These are phyloP conservation scores for Dalbergia cultrata DNA, from an alignment of 306 rosid genomes.

Conservation along the genomic window DNA sequence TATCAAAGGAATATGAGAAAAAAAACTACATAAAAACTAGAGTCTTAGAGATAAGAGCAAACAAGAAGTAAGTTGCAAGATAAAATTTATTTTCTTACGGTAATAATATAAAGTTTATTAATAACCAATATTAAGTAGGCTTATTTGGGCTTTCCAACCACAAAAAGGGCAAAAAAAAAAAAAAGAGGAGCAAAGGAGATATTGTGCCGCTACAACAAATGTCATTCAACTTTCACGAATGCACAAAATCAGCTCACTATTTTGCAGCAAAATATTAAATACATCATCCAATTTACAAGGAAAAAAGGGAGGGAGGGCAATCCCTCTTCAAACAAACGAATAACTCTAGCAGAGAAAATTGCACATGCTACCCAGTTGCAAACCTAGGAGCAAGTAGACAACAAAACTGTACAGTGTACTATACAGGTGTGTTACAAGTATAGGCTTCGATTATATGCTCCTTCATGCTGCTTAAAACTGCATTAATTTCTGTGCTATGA, in stretches of 20 bases:
- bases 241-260: slow-evolving; percentile 54
- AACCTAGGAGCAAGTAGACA: slow-evolving; percentile 49
- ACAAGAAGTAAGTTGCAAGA: too few relatives aligned
- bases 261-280: slow-evolving; percentile 48
- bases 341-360: slow-evolving; percentile 43
- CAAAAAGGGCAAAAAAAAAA: too few relatives aligned
- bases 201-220: too few relatives aligned
- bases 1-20: too few relatives aligned
- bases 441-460: slow-evolving; percentile 40
- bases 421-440: slow-evolving; percentile 61
- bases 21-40: too few relatives aligned
- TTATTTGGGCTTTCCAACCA: too few relatives aligned
- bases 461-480: slow-evolving; percentile 35
- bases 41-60: too few relatives aligned
- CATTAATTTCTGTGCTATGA: slow-evolving; percentile 48
- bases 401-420: slow-evolving; percentile 79
- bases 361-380: slow-evolving; percentile 53
- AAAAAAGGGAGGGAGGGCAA: slow-evolving; percentile 17
- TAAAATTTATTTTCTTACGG: too few relatives aligned
- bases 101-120: too few relatives aligned
- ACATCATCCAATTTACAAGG: slow-evolving; percentile 62
- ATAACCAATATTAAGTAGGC: too few relatives aligned
- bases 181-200: too few relatives aligned
- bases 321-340: slow-evolving; percentile 56
- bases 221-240: slow-evolving; percentile 19